phyloP scores from a whole-genome alignment of 2,329 filamentous ascomycete species.

The Ascochyta rabiei region DNA sequence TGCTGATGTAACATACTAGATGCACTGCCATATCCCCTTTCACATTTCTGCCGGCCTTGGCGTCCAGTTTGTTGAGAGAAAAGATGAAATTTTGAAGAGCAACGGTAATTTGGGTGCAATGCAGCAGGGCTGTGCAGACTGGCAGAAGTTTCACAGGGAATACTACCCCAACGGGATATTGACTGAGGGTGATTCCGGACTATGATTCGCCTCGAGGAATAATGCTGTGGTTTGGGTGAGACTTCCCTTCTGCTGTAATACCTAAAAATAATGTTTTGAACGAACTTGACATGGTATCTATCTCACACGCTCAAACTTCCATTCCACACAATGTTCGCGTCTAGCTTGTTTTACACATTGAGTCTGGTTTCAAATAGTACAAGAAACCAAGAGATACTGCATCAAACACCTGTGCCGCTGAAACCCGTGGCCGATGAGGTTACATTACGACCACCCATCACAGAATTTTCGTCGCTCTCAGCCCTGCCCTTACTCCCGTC shows the following conservation, averaged over 20 bases:
- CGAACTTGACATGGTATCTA: neutral
- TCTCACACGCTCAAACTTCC: neutral
- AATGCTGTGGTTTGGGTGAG: no score
- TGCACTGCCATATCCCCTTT: conserved; percentile 50
- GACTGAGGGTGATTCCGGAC: conserved; percentile 10
- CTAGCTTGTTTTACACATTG: no score
- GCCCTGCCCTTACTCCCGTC: no score
- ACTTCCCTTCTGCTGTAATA: neutral
- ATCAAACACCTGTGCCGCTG: no score
- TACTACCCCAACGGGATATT: conserved; percentile 8
- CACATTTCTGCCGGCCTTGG: conserved; percentile 51
- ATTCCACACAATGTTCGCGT: neutral
- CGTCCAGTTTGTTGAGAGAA: conserved; percentile 60
- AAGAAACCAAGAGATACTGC: no score
- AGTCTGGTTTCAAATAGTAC: no score
- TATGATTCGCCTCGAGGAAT: neutral
- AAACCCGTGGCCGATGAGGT: no score
- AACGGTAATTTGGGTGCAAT: conserved; percentile 28
- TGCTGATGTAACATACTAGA: conserved; percentile 15
- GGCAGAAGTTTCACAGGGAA: conserved; percentile 19
- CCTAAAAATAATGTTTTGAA: neutral
- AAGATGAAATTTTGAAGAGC: conserved; percentile 31
- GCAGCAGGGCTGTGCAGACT: conserved; percentile 36
- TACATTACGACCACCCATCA: no score
- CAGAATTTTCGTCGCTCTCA: no score